phyloP scores from a whole-genome alignment of 352 stramenopile species.

The Pythium oligandrum region DNA sequence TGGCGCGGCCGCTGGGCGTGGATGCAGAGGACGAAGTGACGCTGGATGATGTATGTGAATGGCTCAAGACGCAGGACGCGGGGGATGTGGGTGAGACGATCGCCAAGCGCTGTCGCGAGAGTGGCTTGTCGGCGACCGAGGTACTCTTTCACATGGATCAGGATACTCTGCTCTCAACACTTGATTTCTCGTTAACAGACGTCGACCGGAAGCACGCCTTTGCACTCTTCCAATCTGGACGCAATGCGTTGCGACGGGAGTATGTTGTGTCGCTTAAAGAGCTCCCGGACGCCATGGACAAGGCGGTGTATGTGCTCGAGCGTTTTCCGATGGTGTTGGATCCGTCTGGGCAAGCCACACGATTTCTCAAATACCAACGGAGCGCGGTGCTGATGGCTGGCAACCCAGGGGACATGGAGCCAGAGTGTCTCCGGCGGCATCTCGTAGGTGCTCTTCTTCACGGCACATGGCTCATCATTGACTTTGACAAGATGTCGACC shows the following conservation, averaged over 20 bases:
- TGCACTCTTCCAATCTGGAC: conserved; percentile 18
- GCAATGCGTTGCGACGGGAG: conserved; percentile 18
- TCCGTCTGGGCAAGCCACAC: conserved; percentile 59
- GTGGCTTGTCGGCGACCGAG: conserved; percentile 20
- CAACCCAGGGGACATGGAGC: conserved; percentile 66
- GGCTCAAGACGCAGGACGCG: conserved; percentile 19
- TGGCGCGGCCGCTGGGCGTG: too few species aligned
- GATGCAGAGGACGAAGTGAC: conserved; percentile 2
- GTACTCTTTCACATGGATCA: conserved; percentile 29
- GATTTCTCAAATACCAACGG: conserved; percentile 90
- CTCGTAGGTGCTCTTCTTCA: conserved; percentile 72
- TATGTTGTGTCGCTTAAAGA: conserved; percentile 63
- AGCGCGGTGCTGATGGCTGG: conserved; percentile 75
- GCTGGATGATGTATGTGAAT: conserved; percentile 24
- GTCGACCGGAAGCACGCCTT: conserved; percentile 11
- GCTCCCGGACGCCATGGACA: conserved; percentile 82
- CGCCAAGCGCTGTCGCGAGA: conserved; percentile 7
- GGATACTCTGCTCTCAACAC: conserved; percentile 18
- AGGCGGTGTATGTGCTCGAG: conserved; percentile 81
- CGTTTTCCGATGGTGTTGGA: conserved; percentile 87
- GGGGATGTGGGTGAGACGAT: conserved; percentile 9
- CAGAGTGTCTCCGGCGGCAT: conserved; percentile 56
- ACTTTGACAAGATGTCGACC: conserved; percentile 61
- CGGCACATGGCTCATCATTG: conserved; percentile 68
- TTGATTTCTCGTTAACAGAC: conserved; percentile 8